Conservation (phyloP, 371 early-diverging fungal species). For the Enteropsectra breve region DNA sequence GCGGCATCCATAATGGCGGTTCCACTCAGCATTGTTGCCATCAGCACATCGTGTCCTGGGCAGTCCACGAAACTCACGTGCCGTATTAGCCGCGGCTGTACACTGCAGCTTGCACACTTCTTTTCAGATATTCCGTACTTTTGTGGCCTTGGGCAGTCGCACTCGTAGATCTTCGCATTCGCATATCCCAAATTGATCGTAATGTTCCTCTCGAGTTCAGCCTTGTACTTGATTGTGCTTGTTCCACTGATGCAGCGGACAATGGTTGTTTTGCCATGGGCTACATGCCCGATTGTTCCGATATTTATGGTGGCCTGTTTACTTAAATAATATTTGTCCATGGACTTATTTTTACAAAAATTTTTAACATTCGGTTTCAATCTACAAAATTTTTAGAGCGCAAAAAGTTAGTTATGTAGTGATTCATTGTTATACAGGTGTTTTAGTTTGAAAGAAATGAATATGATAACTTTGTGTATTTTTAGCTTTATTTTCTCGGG, state of each 20-base stretch:
- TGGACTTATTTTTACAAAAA: neutral
- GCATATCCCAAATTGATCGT: constrained; percentile 99
- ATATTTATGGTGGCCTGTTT: constrained; percentile 82
- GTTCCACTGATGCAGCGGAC: constrained; percentile 97
- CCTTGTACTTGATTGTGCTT: constrained; percentile 95
- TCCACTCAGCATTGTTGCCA: constrained; percentile 99
- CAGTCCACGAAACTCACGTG: constrained; percentile 99
- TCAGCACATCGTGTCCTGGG: constrained; percentile 99
- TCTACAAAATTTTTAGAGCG: neutral
- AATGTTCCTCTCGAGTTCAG: constrained; percentile 97
- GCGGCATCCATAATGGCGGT: constrained; percentile 99
- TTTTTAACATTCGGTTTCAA: neutral
- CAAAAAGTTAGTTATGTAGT: too few species aligned
- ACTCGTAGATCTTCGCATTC: constrained; percentile 80
- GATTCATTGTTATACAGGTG: too few species aligned
- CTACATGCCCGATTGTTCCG: constrained; percentile 99
- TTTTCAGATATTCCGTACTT: constrained; percentile 62
- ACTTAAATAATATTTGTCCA: constrained; percentile 11
- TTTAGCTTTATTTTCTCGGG: too few species aligned
- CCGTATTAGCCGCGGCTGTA: constrained; percentile 62
- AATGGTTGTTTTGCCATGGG: constrained; percentile 99
- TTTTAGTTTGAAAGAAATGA: too few species aligned
- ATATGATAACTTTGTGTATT: too few species aligned
- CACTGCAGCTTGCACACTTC: constrained; percentile 80
- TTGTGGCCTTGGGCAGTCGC: constrained; percentile 57